phyloP scores from a whole-genome alignment of 2,329 filamentous ascomycete genomes.

The Stagonosporopsis rhizophila region DNA sequence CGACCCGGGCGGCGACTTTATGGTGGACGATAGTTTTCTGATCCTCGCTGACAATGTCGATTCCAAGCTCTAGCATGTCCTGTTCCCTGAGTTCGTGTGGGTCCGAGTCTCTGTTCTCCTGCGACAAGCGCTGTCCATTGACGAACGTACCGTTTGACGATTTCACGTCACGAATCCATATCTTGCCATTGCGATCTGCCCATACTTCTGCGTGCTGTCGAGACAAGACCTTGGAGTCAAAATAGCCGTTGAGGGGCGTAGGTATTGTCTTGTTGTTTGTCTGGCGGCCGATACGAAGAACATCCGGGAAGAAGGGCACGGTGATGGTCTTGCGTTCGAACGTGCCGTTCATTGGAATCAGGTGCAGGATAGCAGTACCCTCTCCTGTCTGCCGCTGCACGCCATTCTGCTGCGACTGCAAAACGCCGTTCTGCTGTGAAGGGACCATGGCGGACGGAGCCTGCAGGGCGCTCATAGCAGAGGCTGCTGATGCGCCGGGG shows the following conservation, averaged over 20 bases:
- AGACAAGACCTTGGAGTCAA: constrained; percentile 97
- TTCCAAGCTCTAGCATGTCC: constrained; percentile 92
- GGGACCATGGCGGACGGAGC: constrained; percentile 68
- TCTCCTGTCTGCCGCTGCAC: constrained; percentile 58
- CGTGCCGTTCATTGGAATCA: constrained; percentile 91
- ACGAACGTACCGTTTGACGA: constrained; percentile 99
- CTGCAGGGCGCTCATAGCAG: constrained; percentile 69
- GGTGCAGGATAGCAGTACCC: constrained; percentile 79
- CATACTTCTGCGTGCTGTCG: constrained; percentile 96
- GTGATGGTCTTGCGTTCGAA: constrained; percentile 97
- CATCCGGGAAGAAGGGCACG: constrained; percentile 93
- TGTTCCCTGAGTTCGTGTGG: constrained; percentile 91
- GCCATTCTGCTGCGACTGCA: constrained; percentile 66
- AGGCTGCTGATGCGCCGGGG: constrained; percentile 65
- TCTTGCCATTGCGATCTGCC: constrained; percentile 83
- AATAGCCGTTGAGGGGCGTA: constrained; percentile 89
- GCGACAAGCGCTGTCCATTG: constrained; percentile 87
- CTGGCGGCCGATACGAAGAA: constrained; percentile 90
- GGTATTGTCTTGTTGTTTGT: constrained; percentile 97
- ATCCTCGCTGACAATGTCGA: constrained; percentile 98
- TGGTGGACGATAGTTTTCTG: constrained; percentile 98
- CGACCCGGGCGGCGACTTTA: constrained; percentile 96
- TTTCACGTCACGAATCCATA: constrained; percentile 97
- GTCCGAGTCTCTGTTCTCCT: constrained; percentile 94
- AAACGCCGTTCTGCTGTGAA: constrained; percentile 73